phyloP scores from a whole-genome alignment of 2,329 filamentous ascomycete species.

The Beauveria sp. region DNA sequence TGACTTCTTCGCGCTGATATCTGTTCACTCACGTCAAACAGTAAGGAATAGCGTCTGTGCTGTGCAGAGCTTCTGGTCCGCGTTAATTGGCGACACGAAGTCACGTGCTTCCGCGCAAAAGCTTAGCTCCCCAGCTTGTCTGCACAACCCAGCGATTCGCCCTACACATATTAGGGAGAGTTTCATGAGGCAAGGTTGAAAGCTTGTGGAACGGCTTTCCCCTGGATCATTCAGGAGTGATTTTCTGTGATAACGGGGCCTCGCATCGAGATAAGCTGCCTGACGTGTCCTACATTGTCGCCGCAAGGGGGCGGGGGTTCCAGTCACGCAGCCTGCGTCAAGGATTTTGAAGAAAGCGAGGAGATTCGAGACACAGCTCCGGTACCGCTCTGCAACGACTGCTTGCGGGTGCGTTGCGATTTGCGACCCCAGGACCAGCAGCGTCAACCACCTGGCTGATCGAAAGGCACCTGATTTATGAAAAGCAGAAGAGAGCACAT shows the following conservation, averaged over 20 bases:
- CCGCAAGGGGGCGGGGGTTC: neutral
- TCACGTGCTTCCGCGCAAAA: slow-evolving; percentile 10
- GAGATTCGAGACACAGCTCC: neutral
- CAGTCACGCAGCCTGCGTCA: slow-evolving; percentile 17
- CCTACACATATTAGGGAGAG: neutral
- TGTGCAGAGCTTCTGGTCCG: neutral
- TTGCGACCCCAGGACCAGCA: neutral
- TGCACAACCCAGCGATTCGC: neutral
- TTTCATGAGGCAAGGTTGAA: neutral
- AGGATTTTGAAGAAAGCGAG: slow-evolving; percentile 15
- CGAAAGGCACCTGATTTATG: neutral
- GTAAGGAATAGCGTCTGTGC: neutral
- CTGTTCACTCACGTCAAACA: neutral
- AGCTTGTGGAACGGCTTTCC: neutral
- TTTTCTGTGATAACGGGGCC: neutral
- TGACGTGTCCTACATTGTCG: slow-evolving; percentile 1
- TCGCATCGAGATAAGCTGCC: neutral
- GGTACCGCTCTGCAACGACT: neutral
- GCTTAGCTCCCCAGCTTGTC: neutral
- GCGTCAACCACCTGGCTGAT: neutral
- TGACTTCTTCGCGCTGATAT: neutral
- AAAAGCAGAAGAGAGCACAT: neutral
- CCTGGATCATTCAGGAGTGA: neutral
- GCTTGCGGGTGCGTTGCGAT: neutral
- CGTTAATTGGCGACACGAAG: slow-evolving; percentile 9